These are phyloP conservation scores for Capsicum chinense DNA, from an alignment of 257 asterid genomes.

Conservation along the genomic window DNA sequence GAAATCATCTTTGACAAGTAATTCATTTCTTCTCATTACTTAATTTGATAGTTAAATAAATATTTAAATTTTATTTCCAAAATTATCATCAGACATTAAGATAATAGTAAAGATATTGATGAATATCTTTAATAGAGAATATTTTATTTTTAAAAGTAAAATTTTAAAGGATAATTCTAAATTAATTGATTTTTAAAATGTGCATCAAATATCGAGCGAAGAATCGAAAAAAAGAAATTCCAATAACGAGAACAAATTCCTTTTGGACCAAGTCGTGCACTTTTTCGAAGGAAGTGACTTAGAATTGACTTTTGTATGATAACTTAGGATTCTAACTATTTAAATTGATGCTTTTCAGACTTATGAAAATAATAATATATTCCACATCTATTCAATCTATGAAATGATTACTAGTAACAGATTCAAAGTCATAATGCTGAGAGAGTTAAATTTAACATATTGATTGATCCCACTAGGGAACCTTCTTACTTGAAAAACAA, in stretches of 20 bases:
- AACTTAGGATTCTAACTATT: slow-evolving; percentile 26
- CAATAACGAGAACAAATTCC: background rate
- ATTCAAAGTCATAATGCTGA: background rate
- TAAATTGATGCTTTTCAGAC: slow-evolving; percentile 24
- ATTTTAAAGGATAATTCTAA: too few species aligned
- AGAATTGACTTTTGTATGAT: background rate
- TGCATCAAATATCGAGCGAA: too few species aligned
- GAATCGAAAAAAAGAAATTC: too few species aligned
- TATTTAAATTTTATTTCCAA: too few species aligned
- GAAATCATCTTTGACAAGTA: background rate
- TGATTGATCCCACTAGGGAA: slow-evolving; percentile 19
- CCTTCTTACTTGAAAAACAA: background rate
- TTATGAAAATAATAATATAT: background rate
- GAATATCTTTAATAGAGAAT: too few species aligned
- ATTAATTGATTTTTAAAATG: too few species aligned
- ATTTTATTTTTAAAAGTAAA: too few species aligned
- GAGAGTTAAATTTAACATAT: background rate
- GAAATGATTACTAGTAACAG: background rate
- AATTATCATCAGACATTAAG: too few species aligned
- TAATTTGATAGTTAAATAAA: background rate
- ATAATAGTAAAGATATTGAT: too few species aligned
- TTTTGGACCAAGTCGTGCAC: background rate
- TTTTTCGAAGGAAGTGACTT: background rate
- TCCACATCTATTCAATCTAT: background rate
- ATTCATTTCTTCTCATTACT: background rate